These are phyloP conservation scores for Alternaria atra DNA, from an alignment of 2,329 filamentous ascomycete genomes.

Conservation along the genomic window DNA sequence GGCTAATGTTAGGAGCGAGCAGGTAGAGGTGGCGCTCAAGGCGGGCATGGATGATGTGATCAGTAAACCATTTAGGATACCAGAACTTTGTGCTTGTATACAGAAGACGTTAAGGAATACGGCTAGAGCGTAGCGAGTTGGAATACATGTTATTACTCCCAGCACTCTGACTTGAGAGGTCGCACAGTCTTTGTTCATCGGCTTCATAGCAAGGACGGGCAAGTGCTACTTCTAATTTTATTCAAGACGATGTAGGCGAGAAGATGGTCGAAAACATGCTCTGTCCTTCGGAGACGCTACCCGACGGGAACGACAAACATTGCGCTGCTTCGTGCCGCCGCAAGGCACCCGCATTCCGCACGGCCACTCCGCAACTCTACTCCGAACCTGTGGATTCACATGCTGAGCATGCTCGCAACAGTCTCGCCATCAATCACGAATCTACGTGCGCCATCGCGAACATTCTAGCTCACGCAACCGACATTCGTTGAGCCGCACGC, in stretches of 20 bases:
- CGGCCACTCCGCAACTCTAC: not conserved
- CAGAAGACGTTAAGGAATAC: conserved; percentile 24
- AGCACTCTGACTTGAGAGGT: not conserved
- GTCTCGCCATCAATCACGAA: conserved; percentile 6
- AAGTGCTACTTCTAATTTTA: not conserved
- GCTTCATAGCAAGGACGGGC: not conserved
- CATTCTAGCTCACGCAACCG: not conserved
- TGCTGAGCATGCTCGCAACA: not conserved
- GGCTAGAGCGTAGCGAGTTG: not conserved
- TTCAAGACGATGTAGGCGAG: not conserved
- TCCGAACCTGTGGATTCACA: not conserved
- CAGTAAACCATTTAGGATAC: conserved; percentile 73
- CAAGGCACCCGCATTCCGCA: not conserved
- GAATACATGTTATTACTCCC: not conserved
- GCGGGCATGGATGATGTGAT: conserved; percentile 64
- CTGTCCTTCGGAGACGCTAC: not conserved
- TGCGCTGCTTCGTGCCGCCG: not conserved
- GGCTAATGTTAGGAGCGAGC: conserved; percentile 46
- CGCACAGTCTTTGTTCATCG: not conserved
- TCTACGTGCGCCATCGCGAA: conserved; percentile 19
- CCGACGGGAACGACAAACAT: not conserved
- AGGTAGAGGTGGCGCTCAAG: conserved; percentile 39
- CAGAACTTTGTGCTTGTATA: conserved; percentile 35
- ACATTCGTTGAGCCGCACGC: conserved; percentile 24
- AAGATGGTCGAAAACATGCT: not conserved